Percentiles rank a stretch among this genome's conserved stretches.
Conservation (phyloP, 75 land plant species). For the Selaginella tamariscina region DNA sequence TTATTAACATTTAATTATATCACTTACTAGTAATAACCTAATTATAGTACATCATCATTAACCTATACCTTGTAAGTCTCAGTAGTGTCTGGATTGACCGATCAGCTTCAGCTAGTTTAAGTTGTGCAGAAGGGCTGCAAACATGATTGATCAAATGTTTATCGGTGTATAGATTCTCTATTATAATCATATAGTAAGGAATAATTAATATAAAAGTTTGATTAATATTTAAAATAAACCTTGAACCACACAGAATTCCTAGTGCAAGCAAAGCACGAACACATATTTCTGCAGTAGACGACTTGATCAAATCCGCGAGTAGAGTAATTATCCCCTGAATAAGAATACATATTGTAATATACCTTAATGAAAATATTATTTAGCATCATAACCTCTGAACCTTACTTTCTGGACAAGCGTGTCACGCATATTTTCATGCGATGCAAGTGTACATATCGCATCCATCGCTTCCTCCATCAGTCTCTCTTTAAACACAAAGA, state of each 20-base stretch:
- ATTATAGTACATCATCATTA: not conserved
- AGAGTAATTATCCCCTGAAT: constrained; percentile 29
- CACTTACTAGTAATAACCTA: constrained; percentile 1
- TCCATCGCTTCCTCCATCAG: constrained; percentile 27
- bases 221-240: constrained; percentile 13
- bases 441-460: constrained; percentile 26
- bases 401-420: constrained; percentile 22
- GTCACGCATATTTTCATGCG: constrained; percentile 24
- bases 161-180: not conserved
- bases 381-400: not conserved
- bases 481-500: constrained; percentile 16
- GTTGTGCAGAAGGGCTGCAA: constrained; percentile 24
- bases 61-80: constrained; percentile 19
- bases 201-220: constrained; percentile 1
- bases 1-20: too few relatives aligned
- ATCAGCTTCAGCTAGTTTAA: constrained; percentile 27
- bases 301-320: constrained; percentile 16
- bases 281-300: constrained; percentile 26
- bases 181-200: not conserved
- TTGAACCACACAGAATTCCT: constrained; percentile 37
- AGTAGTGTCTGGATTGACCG: constrained; percentile 20
- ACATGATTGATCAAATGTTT: not conserved
- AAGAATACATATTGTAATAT: not conserved
- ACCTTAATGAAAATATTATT: not conserved
- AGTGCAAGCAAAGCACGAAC: constrained; percentile 27